Conservation (phyloP, 2,329 filamentous ascomycete species). For the Talaromyces funiculosus region DNA sequence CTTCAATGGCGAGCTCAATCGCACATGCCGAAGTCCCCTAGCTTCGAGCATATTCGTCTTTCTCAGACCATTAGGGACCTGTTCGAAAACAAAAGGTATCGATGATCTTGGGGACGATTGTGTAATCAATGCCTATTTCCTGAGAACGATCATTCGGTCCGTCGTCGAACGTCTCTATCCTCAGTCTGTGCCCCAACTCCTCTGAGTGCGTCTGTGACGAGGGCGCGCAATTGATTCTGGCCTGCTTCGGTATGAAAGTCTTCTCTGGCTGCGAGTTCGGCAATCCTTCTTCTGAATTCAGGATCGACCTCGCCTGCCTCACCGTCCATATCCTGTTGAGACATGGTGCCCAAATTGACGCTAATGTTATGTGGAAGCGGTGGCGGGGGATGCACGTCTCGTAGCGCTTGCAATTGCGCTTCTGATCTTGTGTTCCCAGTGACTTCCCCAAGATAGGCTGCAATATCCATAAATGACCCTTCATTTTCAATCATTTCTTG, state of each 20-base stretch:
- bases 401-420: slow-evolving; percentile 24
- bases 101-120: too few relatives aligned
- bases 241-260: slow-evolving; percentile 78
- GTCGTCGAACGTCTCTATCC: slow-evolving; percentile 59
- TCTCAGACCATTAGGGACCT: neutral
- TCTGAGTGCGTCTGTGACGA: slow-evolving; percentile 74
- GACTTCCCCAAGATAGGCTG: slow-evolving; percentile 58
- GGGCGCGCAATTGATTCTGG: slow-evolving; percentile 68
- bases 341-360: slow-evolving; percentile 71
- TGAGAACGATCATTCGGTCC: slow-evolving; percentile 48
- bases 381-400: slow-evolving; percentile 47
- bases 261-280: slow-evolving; percentile 74
- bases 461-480: slow-evolving; percentile 69
- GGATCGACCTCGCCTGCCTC: slow-evolving; percentile 64
- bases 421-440: slow-evolving; percentile 24
- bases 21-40: neutral
- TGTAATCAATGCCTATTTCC: neutral
- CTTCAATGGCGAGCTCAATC: neutral
- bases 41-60: neutral
- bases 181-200: slow-evolving; percentile 57
- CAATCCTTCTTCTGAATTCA: slow-evolving; percentile 78
- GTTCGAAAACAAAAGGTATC: neutral
- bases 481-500: slow-evolving; percentile 74
- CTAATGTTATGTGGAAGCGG: slow-evolving; percentile 69
- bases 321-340: slow-evolving; percentile 50